Evolutionary conservation across 1,284 basidiomycete species (phyloP), one percentile per base, ranked within the genome.

Genomic region (Sporisorium graminicola): DNA sequence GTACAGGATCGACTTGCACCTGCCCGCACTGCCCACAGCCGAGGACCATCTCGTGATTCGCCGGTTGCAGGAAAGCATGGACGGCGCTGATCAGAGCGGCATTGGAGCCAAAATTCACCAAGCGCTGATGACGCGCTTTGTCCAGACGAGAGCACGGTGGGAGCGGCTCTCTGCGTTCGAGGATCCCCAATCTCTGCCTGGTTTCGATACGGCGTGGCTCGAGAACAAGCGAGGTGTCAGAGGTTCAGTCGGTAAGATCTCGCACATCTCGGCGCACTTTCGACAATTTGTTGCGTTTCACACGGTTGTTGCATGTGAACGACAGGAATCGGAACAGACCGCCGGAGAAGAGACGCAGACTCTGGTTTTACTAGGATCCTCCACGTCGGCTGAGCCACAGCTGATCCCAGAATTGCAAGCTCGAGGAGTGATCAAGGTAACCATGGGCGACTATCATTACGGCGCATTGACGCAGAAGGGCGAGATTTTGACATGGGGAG

Each of bases 381-480:
- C 27, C 86, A 86, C 20, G 87, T 31, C 16, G 27, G 51, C 44
- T 1, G 37, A 55, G 2, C 92, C 93, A 2, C 88, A 88, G 35
- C 87, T 93, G 67, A 88, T 92, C 3, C 91, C 92, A 1, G 89
- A 88, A 24, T 87, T 96, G 22, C 93, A 94, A 78, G 89, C 91
- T 77, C 89, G 88, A 69, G 88, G 88, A 43, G 89, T 95, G 61
- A 94, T 95, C 72, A 93, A 93, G 61, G 91, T 95, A 61, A 91
- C 91, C 10, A 88, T 94, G 51, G 95, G 95, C 5, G 94, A 97
- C 86, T 95, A 94, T 85, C 94, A 97, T 87, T 91, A 88, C 79
- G 92, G 91, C 27, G 94, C 95, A 0, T 88, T 97, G 70, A 94
- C 93, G 1, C 88, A 90, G 44, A 86, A 88, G 27, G 95, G 94